Evolutionary conservation across 768 basidiomycete genomes (phyloP).

Genomic region (Lactarius evosmus): DNA sequence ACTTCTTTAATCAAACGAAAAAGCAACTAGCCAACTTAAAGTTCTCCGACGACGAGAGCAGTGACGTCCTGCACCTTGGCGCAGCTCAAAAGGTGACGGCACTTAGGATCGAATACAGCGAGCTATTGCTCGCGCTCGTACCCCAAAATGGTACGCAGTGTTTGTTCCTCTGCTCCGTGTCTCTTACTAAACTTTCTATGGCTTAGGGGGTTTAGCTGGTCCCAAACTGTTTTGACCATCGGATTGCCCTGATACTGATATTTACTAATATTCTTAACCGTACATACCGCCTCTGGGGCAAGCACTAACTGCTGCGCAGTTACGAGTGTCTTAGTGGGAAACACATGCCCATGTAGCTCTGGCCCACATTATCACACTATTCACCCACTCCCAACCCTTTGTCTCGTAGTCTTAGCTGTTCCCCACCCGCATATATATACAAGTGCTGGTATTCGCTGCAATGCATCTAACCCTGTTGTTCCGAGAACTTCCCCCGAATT

Average conservation of each 20-base stretch:
- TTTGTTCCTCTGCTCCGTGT: neutral
- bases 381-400: neutral
- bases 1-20: neutral
- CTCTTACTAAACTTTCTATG: neutral
- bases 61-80: constrained; percentile 1
- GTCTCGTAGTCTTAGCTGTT: neutral
- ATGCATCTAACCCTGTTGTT: neutral
- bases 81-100: neutral
- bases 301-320: too few relatives aligned
- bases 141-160: neutral
- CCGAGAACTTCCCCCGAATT: neutral
- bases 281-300: too few relatives aligned
- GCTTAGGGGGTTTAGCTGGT: too few relatives aligned
- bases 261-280: too few relatives aligned
- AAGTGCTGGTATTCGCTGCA: neutral
- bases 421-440: neutral
- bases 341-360: neutral
- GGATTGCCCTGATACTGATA: too few relatives aligned
- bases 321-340: too few relatives aligned
- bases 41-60: neutral
- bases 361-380: neutral
- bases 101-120: neutral
- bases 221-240: too few relatives aligned
- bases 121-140: neutral
- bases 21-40: neutral